Percentiles rank a stretch among this genome's conserved stretches.
Conservation (phyloP, 1,139 yeast genomes). For the Yamadazyma triangularis region DNA sequence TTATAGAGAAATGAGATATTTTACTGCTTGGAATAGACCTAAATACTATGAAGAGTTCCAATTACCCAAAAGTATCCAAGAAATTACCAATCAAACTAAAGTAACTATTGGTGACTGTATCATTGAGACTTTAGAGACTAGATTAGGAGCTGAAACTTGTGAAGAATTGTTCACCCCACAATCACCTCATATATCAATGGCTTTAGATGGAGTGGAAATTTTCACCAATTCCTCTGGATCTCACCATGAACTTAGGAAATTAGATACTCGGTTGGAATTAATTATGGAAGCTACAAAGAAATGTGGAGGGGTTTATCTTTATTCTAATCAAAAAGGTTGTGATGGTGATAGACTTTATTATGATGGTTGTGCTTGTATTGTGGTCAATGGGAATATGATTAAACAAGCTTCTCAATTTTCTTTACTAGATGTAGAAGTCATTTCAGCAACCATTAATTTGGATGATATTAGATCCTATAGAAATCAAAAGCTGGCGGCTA, state of each 20-base stretch:
- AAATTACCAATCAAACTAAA: constrained; percentile 55
- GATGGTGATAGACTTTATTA: constrained; percentile 96
- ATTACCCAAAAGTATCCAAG: constrained; percentile 65
- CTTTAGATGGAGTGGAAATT: constrained; percentile 94
- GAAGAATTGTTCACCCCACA: constrained; percentile 96
- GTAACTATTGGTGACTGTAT: constrained; percentile 91
- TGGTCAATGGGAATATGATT: constrained; percentile 83
- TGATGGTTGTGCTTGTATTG: constrained; percentile 94
- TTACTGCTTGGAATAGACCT: constrained; percentile 88
- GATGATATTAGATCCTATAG: constrained; percentile 88
- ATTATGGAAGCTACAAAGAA: constrained; percentile 90
- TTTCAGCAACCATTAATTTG: constrained; percentile 88
- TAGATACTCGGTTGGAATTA: constrained; percentile 76
- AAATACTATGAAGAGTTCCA: constrained; percentile 66
- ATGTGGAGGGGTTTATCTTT: constrained; percentile 93
- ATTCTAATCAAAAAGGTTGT: constrained; percentile 95
- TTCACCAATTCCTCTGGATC: constrained; percentile 94
- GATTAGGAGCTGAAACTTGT: constrained; percentile 94
- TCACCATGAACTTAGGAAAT: constrained; percentile 90
- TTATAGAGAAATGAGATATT: constrained; percentile 94
- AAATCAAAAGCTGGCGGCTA: constrained; percentile 68
- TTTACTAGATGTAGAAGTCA: constrained; percentile 84
- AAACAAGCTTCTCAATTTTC: constrained; percentile 95
- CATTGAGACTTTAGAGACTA: constrained; percentile 75
- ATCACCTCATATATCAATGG: constrained; percentile 88